Evolutionary conservation across 2,329 filamentous ascomycete species (phyloP).

Genomic region (Calonectria hongkongensis): DNA sequence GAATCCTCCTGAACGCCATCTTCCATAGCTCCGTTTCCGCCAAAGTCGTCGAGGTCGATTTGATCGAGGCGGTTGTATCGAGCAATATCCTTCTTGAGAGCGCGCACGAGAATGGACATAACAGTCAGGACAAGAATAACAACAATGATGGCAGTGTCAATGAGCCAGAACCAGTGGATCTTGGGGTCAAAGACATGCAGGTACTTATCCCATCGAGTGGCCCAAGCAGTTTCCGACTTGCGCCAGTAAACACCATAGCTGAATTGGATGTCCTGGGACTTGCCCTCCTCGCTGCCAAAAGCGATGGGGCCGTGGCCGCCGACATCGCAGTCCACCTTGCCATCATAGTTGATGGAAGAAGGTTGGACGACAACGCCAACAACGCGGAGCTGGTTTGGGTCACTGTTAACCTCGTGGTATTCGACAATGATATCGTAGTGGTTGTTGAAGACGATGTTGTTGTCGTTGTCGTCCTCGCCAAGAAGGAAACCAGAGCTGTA

Average conservation of each 20-base stretch:
- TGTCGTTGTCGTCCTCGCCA: conserved; percentile 73
- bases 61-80: conserved; percentile 96
- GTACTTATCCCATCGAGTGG: conserved; percentile 99
- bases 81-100: conserved; percentile 95
- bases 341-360: conserved; percentile 78
- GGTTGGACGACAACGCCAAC: conserved; percentile 95
- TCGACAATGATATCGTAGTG: conserved; percentile 97
- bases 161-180: conserved; percentile 99
- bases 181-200: conserved; percentile 97
- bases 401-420: conserved; percentile 86
- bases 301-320: conserved; percentile 74
- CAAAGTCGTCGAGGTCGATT: conserved; percentile 92
- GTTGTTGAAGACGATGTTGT: conserved; percentile 84
- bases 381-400: conserved; percentile 84
- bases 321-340: conserved; percentile 76
- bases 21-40: conserved; percentile 85
- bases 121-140: conserved; percentile 94
- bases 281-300: conserved; percentile 73
- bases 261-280: conserved; percentile 81
- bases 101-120: conserved; percentile 91
- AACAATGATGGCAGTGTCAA: conserved; percentile 97
- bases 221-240: conserved; percentile 90
- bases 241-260: conserved; percentile 96
- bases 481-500: conserved; percentile 95
- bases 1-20: conserved; percentile 98